Conservation (phyloP, 768 basidiomycete genomes). For the Tulasnella sp. region DNA sequence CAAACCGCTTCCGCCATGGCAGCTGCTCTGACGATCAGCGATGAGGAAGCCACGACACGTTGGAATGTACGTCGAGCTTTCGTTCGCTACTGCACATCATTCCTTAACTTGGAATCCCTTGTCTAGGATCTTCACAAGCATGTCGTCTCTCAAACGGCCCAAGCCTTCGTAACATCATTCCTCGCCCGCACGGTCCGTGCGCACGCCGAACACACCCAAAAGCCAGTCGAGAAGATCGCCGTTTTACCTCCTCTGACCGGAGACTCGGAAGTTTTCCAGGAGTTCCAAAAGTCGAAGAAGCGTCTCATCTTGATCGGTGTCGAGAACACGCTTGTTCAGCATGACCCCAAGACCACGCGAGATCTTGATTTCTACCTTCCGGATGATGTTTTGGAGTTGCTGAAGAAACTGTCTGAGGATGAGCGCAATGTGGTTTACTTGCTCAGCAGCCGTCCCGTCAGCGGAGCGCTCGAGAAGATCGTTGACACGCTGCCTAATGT, state of each 20-base stretch:
- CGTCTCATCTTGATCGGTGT: constrained; percentile 76
- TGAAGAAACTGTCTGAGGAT: constrained; percentile 65
- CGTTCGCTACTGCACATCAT: neutral
- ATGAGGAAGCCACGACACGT: constrained; percentile 69
- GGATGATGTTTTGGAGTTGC: constrained; percentile 49
- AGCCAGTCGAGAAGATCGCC: constrained; percentile 40
- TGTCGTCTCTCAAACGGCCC: constrained; percentile 84
- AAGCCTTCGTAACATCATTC: constrained; percentile 80
- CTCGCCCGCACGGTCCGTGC: constrained; percentile 73
- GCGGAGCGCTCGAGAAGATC: constrained; percentile 65
- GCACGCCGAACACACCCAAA: constrained; percentile 64
- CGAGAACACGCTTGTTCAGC: constrained; percentile 76
- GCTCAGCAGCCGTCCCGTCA: constrained; percentile 71
- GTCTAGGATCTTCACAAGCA: constrained; percentile 76
- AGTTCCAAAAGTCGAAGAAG: constrained; percentile 65
- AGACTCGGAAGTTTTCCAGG: constrained; percentile 48
- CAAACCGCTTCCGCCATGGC: constrained; percentile 82
- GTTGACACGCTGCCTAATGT: constrained; percentile 63
- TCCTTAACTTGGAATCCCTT: neutral
- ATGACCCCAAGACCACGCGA: constrained; percentile 34
- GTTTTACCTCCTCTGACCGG: constrained; percentile 27
- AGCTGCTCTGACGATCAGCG: constrained; percentile 76
- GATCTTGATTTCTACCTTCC: constrained; percentile 45
- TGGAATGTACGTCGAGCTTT: constrained; percentile 62
- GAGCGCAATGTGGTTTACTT: constrained; percentile 78